These are phyloP conservation scores for Marvania coccoides DNA, from an alignment of 139 green algal genomes.

Conservation along the genomic window DNA sequence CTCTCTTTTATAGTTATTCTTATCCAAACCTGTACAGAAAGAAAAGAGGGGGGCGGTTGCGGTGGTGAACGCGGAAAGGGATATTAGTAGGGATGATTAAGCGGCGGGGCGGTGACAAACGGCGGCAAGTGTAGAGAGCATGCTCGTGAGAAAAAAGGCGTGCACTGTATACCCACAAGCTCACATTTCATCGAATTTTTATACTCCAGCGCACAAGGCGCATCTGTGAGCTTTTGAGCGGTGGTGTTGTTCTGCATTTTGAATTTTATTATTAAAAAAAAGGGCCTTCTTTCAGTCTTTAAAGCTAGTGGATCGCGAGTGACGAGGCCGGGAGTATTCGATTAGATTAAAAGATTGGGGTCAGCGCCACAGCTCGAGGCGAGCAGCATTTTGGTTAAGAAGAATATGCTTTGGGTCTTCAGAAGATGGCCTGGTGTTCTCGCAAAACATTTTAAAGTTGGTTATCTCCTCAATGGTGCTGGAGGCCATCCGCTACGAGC, in stretches of 20 bases:
- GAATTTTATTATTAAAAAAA: too few species aligned
- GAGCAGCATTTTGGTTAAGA: neutral
- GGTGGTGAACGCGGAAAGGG: too few species aligned
- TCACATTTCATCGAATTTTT: neutral
- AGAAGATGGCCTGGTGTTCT: neutral
- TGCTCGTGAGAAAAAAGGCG: too few species aligned
- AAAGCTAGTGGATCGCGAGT: neutral
- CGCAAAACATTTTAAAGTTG: neutral
- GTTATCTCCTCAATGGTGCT: constrained; percentile 19
- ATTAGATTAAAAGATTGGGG: neutral
- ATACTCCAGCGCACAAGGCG: neutral
- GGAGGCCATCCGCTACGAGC: constrained; percentile 69
- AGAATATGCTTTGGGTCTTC: neutral
- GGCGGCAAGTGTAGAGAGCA: too few species aligned
- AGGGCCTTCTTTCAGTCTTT: neutral
- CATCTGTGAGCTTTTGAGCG: neutral
- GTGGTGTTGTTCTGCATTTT: neutral
- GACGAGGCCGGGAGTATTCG: neutral
- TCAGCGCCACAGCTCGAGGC: neutral
- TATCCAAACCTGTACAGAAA: too few species aligned
- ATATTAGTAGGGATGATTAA: too few species aligned
- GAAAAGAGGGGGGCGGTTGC: too few species aligned
- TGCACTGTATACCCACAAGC: too few species aligned
- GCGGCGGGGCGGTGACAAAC: too few species aligned
- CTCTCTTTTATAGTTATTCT: too few species aligned